phyloP scores from a whole-genome alignment of 139 green algal genomes.

The Closterium sp. region DNA sequence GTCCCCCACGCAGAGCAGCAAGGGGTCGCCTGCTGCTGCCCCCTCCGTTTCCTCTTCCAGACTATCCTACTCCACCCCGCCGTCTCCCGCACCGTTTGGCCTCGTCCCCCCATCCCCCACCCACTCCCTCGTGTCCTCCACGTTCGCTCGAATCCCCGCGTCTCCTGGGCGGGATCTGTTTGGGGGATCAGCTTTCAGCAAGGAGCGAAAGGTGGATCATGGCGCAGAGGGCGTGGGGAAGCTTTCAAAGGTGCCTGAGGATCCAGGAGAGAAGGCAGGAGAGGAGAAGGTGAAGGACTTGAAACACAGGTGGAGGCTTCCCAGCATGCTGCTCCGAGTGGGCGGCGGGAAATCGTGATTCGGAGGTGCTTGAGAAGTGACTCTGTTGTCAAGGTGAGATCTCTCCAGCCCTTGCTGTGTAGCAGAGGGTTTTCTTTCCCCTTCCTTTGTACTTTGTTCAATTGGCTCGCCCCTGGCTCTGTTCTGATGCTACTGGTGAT shows the following conservation, averaged over 20 bases:
- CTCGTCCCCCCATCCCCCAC: background rate
- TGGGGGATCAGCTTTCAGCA: background rate
- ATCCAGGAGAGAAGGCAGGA: background rate
- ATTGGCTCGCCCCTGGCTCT: background rate
- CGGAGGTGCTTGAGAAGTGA: background rate
- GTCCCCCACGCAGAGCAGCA: background rate
- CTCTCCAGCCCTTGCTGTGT: no score
- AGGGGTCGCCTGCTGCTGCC: background rate
- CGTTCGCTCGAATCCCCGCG: background rate
- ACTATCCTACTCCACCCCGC: background rate
- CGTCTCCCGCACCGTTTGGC: background rate
- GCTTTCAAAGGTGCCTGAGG: background rate
- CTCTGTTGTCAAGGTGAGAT: background rate
- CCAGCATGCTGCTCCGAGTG: background rate
- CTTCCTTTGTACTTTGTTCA: no score
- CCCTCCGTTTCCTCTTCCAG: background rate
- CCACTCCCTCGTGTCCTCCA: background rate
- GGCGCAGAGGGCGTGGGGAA: background rate
- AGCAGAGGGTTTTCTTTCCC: background rate
- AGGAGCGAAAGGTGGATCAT: background rate
- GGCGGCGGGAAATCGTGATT: background rate
- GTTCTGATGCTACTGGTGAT: background rate
- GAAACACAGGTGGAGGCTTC: background rate
- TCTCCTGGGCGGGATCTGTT: background rate
- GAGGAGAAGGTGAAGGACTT: background rate